These are phyloP conservation scores for Chiua virens DNA, from an alignment of 768 basidiomycete genomes.

Conservation along the genomic window DNA sequence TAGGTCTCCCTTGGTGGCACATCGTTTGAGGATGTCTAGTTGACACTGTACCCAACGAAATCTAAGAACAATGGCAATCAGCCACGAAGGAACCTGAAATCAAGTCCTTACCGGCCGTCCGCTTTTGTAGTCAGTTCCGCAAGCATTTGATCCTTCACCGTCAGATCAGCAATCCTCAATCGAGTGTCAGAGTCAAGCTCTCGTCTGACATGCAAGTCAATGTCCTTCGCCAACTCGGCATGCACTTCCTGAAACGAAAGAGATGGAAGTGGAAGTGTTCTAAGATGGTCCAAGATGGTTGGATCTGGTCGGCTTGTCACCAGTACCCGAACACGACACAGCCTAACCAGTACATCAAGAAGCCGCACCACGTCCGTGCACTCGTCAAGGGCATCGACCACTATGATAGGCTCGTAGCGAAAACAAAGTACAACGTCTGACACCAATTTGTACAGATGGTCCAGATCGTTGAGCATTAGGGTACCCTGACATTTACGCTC, in stretches of 20 bases:
- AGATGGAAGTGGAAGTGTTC: neutral
- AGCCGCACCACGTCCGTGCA: neutral
- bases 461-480: neutral
- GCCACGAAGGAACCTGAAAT: no score
- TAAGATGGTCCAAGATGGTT: neutral
- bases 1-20: no score
- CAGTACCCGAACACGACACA: neutral
- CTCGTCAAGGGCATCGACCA: conserved; percentile 5
- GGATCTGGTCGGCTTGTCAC: neutral
- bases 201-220: no score
- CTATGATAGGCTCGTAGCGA: neutral
- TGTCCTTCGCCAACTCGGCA: no score
- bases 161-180: no score
- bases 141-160: no score
- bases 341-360: neutral
- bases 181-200: no score
- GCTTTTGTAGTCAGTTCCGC: no score
- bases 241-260: neutral
- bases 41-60: no score
- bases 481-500: neutral
- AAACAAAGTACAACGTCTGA: neutral
- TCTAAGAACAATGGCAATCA: no score
- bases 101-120: no score
- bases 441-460: neutral
- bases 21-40: no score